Percentiles rank a stretch among this genome's conserved stretches.
These are phyloP conservation scores for Neonectria neomacrospora DNA, from an alignment of 2,329 filamentous ascomycete species.

Conservation along the genomic window DNA sequence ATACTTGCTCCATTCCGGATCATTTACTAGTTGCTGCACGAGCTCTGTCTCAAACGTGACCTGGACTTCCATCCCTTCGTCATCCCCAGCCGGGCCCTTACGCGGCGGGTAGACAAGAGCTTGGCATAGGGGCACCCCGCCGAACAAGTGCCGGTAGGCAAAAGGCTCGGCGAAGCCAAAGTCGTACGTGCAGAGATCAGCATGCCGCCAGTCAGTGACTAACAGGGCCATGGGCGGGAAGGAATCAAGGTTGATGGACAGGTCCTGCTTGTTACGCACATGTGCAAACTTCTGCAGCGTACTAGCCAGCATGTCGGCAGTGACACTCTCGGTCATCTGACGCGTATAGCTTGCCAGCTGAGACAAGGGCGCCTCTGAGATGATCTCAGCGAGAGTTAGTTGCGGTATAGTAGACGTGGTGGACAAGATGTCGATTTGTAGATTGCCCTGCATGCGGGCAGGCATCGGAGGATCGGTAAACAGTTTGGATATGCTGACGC, in stretches of 20 bases:
- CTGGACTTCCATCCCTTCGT: constrained; percentile 51
- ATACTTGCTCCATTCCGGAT: constrained; percentile 50
- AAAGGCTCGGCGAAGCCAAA: constrained; percentile 52
- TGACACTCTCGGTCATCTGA: constrained; percentile 49
- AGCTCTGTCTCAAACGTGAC: constrained; percentile 50
- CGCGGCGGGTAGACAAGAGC: constrained; percentile 48
- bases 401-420: constrained; percentile 41
- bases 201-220: constrained; percentile 51
- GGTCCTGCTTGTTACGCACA: constrained; percentile 50
- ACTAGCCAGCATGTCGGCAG: constrained; percentile 44
- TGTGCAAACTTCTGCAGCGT: constrained; percentile 46
- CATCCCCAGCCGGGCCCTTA: constrained; percentile 39
- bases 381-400: constrained; percentile 49
- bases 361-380: constrained; percentile 51
- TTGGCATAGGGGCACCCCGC: constrained; percentile 43
- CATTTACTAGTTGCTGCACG: constrained; percentile 44
- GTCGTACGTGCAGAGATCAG: constrained; percentile 42
- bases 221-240: constrained; percentile 51
- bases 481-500: constrained; percentile 51
- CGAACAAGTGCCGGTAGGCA: constrained; percentile 48
- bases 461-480: constrained; percentile 49
- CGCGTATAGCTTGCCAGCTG: constrained; percentile 52
- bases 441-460: constrained; percentile 51
- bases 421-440: constrained; percentile 46
- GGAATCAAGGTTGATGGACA: constrained; percentile 50